A percentile compares a stretch with the other conserved stretches of the same genome.
Evolutionary conservation across 495 filamentous ascomycete species (phyloP).

Genomic region (Annulohypoxylon nitens): DNA sequence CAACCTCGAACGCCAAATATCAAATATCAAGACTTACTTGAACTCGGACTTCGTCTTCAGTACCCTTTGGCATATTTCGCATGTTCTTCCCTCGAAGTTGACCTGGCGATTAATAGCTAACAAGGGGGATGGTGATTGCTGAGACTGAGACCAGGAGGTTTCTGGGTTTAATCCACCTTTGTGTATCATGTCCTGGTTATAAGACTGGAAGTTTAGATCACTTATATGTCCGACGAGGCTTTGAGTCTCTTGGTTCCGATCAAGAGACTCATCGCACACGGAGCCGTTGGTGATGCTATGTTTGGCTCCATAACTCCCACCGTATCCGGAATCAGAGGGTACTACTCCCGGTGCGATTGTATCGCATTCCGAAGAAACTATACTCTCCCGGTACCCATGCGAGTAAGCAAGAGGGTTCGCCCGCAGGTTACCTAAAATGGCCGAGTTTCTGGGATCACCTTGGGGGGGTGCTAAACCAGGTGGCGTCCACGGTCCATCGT

Average conservation of each 20-base stretch:
- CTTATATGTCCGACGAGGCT: constrained; percentile 53
- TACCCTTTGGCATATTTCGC: constrained; percentile 50
- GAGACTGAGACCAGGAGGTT: constrained; percentile 28
- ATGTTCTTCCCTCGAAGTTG: constrained; percentile 39
- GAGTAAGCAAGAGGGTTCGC: constrained; percentile 21
- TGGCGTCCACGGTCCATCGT: constrained; percentile 58
- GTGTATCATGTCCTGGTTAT: constrained; percentile 28
- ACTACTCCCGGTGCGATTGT: constrained; percentile 64
- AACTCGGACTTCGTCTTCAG: constrained; percentile 66
- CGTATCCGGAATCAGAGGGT: constrained; percentile 75
- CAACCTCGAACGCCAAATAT: background rate
- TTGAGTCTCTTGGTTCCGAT: constrained; percentile 54
- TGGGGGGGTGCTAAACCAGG: constrained; percentile 40
- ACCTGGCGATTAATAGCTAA: constrained; percentile 14
- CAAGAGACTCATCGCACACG: constrained; percentile 56
- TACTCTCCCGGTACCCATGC: constrained; percentile 39
- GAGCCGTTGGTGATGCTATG: constrained; percentile 63
- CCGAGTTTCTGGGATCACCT: constrained; percentile 31
- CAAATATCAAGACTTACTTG: constrained; percentile 53
- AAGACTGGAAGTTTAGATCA: constrained; percentile 35
- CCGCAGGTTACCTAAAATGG: constrained; percentile 27
- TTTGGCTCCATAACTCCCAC: constrained; percentile 59
- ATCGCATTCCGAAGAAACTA: constrained; percentile 67
- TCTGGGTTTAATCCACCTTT: constrained; percentile 31
- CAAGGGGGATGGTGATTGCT: constrained; percentile 28